Evolutionary conservation across 306 rosid species (phyloP), one percentile per base, ranked within the genome.

Genomic region (Ormosia emarginata): DNA sequence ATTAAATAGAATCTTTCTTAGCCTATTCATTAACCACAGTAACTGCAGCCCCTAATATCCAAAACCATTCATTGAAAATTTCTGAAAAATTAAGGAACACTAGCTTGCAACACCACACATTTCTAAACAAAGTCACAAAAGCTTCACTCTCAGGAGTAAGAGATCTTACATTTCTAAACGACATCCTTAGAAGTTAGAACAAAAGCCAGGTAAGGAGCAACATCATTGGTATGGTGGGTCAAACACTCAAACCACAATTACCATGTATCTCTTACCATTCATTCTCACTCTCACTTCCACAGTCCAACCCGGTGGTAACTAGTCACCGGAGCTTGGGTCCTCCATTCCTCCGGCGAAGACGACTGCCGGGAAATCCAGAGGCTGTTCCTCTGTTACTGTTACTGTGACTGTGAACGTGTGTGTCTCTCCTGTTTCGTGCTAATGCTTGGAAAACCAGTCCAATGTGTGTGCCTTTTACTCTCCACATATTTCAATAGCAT

Each of bases 251-350:
- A 24, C 24, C 24, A 32, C 4, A 74, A 7, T 82, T 88, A 92
- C 98, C 96, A 92, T 90, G 72, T 92, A 93, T 80, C 58, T 91
- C 76, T 61, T 85, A 44, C 98, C 98, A 78, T 76, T 83, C 75
- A 79, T 88, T 79, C 96, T 88, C 14, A 89, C 83, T 71, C 53
- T 88, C 40, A 83, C 85, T 85, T 90, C 79, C 75, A 87, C 87
- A 1, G 88, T 85, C 97, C 97, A 92, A 69, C 94, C 98, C 8
- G 85, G 82, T 37, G 98, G 96, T 32, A 94, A 88, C 71, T 86
- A 78, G 14, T 78, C 87, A 37, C 86, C 87, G 18, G 92, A 53
- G 76, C 81, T 58, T 2, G 71, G 67, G 63, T 86, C 85, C 66
- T 67, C 83, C 99, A 93, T 95, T 46, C 17, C 77, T 84, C 79